Evolutionary conservation across 306 rosid species (phyloP).

Genomic region (Bauhinia variegata): DNA sequence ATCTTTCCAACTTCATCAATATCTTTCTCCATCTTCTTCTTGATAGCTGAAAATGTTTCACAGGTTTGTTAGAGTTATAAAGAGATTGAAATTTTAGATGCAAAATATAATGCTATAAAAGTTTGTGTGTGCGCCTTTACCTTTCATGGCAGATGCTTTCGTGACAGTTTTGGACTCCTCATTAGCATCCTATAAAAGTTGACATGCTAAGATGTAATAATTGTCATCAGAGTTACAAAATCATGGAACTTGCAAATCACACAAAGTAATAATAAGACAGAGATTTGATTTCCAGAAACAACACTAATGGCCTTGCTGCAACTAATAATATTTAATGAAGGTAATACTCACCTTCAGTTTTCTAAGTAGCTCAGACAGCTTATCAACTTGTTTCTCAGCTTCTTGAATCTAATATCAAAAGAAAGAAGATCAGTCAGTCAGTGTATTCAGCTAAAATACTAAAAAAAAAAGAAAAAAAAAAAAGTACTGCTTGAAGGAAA

Average conservation of each 20-base stretch:
- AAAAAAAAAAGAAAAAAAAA: too few species aligned
- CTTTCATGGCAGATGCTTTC: conserved; percentile 90
- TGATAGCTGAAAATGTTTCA: conserved; percentile 67
- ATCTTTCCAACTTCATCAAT: conserved; percentile 97
- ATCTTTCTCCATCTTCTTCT: conserved; percentile 96
- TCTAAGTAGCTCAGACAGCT: conserved; percentile 66
- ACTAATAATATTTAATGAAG: conserved; percentile 18
- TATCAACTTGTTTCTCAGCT: conserved; percentile 72
- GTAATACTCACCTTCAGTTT: conserved; percentile 66
- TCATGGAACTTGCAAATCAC: neutral
- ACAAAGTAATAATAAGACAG: neutral
- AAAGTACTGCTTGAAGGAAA: conserved; percentile 10
- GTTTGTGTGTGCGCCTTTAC: conserved; percentile 46
- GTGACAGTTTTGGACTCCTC: conserved; percentile 95
- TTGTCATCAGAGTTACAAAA: conserved; percentile 2
- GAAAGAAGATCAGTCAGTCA: conserved; percentile 19
- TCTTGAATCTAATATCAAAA: conserved; percentile 62
- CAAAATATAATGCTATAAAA: neutral
- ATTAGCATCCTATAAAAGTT: conserved; percentile 62
- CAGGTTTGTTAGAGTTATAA: conserved; percentile 9
- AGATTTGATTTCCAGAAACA: conserved; percentile 7
- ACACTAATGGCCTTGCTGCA: conserved; percentile 19
- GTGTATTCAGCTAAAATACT: conserved; percentile 8
- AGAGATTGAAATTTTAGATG: conserved; percentile 11
- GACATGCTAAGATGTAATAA: conserved; percentile 8